Evolutionary conservation across 2,329 filamentous ascomycete species (phyloP).

Genomic region (Peltaster fructicola): DNA sequence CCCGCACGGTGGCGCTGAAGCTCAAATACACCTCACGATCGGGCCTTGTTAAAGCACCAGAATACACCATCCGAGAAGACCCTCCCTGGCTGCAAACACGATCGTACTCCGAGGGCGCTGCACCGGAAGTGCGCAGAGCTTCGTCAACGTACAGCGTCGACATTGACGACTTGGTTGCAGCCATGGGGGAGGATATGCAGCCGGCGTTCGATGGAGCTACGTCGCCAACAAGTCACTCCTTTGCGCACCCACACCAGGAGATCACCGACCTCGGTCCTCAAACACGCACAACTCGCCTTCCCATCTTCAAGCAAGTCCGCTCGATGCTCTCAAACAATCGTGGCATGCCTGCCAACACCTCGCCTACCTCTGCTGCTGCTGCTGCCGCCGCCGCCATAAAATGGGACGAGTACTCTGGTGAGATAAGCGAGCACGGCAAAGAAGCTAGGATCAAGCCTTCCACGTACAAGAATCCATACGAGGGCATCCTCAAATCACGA

Average conservation of each 20-base stretch:
- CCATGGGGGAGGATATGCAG: too few species aligned
- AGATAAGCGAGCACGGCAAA: conserved; percentile 5
- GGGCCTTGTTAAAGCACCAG: conserved; percentile 18
- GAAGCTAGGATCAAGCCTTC: conserved; percentile 7
- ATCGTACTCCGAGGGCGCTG: too few species aligned
- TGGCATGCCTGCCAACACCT: conserved; percentile 8
- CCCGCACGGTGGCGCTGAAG: too few species aligned
- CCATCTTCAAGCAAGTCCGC: conserved; percentile 18
- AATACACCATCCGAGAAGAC: conserved; percentile 19
- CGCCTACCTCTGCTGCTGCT: conserved; percentile 5
- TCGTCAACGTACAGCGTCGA: too few species aligned
- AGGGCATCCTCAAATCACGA: conserved; percentile 6
- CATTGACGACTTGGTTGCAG: too few species aligned
- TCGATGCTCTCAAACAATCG: conserved; percentile 17
- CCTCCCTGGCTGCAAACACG: conserved; percentile 10
- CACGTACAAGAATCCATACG: conserved; percentile 7
- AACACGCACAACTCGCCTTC: conserved; percentile 11
- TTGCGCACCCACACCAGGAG: conserved; percentile 9
- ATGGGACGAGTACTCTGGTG: conserved; percentile 9
- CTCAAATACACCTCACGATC: conserved; percentile 2
- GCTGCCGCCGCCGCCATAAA: conserved; percentile 4
- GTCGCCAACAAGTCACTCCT: conserved; percentile 7
- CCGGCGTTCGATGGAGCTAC: too few species aligned
- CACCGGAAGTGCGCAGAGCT: conserved; percentile 6
- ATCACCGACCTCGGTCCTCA: conserved; percentile 12